phyloP scores from a whole-genome alignment of 2,329 filamentous ascomycete species.

The Claviceps maximensis region DNA sequence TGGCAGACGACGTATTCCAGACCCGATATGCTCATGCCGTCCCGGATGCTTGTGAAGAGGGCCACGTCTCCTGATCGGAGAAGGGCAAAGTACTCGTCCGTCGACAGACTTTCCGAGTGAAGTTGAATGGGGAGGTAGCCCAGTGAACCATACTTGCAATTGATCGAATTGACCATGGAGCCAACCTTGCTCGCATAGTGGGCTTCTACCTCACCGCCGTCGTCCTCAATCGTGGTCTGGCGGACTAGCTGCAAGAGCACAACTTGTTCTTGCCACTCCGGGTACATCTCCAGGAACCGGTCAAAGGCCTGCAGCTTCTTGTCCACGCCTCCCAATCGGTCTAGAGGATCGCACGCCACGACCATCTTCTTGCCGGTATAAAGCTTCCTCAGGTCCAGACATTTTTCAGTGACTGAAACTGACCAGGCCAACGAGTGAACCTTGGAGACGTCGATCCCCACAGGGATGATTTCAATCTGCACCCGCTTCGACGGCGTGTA shows the following conservation, averaged over 20 bases:
- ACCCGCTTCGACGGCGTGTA: constrained; percentile 52
- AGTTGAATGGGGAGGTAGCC: constrained; percentile 87
- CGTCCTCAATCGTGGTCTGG: constrained; percentile 61
- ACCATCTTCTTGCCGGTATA: constrained; percentile 85
- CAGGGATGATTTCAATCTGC: constrained; percentile 1
- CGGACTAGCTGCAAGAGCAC: constrained; percentile 90
- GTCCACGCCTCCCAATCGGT: constrained; percentile 78
- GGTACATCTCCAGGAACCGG: constrained; percentile 74
- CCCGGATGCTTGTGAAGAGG: constrained; percentile 83
- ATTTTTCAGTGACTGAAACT: constrained; percentile 55
- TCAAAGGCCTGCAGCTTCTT: constrained; percentile 93
- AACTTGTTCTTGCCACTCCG: constrained; percentile 80
- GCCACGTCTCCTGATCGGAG: constrained; percentile 79
- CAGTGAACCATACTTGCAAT: constrained; percentile 75
- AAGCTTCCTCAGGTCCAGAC: constrained; percentile 55
- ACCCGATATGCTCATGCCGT: constrained; percentile 97
- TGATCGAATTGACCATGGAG: constrained; percentile 78
- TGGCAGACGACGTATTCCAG: constrained; percentile 90
- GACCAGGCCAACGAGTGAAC: constrained; percentile 65
- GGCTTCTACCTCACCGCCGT: constrained; percentile 61
- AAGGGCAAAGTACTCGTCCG: constrained; percentile 84
- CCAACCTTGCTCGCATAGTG: constrained; percentile 79
- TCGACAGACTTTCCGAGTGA: constrained; percentile 79
- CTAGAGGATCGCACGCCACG: constrained; percentile 81
- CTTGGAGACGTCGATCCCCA: constrained; percentile 66